A percentile compares a stretch with the other conserved stretches of the same genome.
Evolutionary conservation across 495 filamentous ascomycete species (phyloP).

Genomic region (Hypomontagnella monticulosa): DNA sequence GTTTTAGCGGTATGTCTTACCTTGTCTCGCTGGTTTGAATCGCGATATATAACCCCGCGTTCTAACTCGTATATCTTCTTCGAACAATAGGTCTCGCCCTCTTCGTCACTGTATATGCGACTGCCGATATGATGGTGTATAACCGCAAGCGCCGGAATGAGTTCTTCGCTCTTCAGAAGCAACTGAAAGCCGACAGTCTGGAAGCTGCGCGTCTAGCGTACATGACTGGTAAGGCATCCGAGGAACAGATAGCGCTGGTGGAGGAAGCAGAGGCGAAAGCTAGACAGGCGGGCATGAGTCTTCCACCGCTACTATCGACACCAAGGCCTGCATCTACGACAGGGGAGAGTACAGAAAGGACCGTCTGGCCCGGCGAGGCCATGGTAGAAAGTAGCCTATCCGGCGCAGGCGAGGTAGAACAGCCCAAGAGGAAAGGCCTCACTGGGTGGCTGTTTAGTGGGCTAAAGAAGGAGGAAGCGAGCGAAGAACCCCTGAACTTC

Average conservation of each 20-base stretch:
- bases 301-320: slow-evolving; percentile 49
- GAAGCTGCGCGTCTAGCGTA: slow-evolving; percentile 67
- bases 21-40: neutral
- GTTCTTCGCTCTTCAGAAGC: slow-evolving; percentile 71
- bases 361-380: slow-evolving; percentile 35
- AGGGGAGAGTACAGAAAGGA: slow-evolving; percentile 13
- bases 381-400: slow-evolving; percentile 31
- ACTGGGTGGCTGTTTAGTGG: slow-evolving; percentile 52
- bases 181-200: slow-evolving; percentile 61
- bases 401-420: slow-evolving; percentile 47
- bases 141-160: slow-evolving; percentile 76
- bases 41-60: neutral
- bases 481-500: slow-evolving; percentile 43
- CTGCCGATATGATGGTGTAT: slow-evolving; percentile 86
- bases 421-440: slow-evolving; percentile 43
- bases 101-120: slow-evolving; percentile 79
- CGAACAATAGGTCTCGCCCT: slow-evolving; percentile 69
- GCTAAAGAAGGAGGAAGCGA: slow-evolving; percentile 69
- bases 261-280: slow-evolving; percentile 53
- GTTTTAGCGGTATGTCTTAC: slow-evolving; percentile 72
- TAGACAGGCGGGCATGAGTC: slow-evolving; percentile 44
- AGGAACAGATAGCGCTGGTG: slow-evolving; percentile 61
- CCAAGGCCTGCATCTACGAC: slow-evolving; percentile 7
- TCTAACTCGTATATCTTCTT: slow-evolving; percentile 1
- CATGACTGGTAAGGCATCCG: slow-evolving; percentile 70